Conservation (phyloP, 352 stramenopile species). For the Aphanomyces euteiches region DNA sequence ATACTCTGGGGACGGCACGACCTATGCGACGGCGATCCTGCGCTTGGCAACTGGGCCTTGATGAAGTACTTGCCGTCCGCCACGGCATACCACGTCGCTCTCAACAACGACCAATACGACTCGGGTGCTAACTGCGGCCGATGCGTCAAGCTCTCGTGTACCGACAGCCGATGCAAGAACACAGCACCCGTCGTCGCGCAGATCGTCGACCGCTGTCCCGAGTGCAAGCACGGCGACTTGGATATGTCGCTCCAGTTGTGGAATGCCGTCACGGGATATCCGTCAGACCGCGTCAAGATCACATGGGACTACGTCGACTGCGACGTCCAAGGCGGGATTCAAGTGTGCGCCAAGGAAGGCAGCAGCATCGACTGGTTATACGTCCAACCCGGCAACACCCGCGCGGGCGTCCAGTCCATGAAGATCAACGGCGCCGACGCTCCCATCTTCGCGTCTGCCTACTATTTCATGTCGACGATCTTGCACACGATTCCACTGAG, state of each 20-base stretch:
- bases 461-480: slow-evolving; percentile 39
- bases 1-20: slow-evolving; percentile 47
- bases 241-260: slow-evolving; percentile 65
- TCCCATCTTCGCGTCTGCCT: slow-evolving; percentile 39
- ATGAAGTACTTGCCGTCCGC: slow-evolving; percentile 39
- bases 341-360: slow-evolving; percentile 67
- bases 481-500: slow-evolving; percentile 31
- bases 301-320: slow-evolving; percentile 60
- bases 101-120: slow-evolving; percentile 68
- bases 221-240: slow-evolving; percentile 63
- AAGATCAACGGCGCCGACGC: slow-evolving; percentile 47
- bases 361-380: slow-evolving; percentile 62
- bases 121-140: slow-evolving; percentile 54
- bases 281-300: slow-evolving; percentile 46
- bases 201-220: slow-evolving; percentile 66
- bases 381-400: slow-evolving; percentile 58
- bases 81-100: slow-evolving; percentile 50
- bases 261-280: slow-evolving; percentile 52
- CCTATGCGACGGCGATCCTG: slow-evolving; percentile 37
- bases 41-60: slow-evolving; percentile 46
- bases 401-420: slow-evolving; percentile 48
- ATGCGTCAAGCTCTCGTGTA: slow-evolving; percentile 60
- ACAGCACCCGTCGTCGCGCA: slow-evolving; percentile 46
- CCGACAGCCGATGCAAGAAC: slow-evolving; percentile 47
- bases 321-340: slow-evolving; percentile 50